Evolutionary conservation across 2,329 filamentous ascomycete species (phyloP), one percentile per base, ranked within the genome.

Genomic region (Bipolaris bicolor): DNA sequence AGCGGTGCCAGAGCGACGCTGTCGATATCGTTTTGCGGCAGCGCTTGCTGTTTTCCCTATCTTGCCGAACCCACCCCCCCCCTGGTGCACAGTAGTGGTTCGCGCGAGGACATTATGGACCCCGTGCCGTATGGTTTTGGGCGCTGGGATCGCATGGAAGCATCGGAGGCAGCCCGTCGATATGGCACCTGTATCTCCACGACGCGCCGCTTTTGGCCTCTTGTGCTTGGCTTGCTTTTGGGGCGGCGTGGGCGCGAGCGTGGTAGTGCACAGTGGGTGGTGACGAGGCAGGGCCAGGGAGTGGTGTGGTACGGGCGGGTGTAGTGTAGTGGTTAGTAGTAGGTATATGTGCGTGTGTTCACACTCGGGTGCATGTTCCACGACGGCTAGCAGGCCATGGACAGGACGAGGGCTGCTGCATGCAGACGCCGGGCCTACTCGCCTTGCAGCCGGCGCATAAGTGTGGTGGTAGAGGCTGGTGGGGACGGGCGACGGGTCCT

Each of bases 131-230:
- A 49, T 55, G 55, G 52, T 50, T 40, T 50, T 41, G 44, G 57
- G 46, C 58, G 64, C 60, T 61, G 52, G 62, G 64, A 64, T 59
- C 54, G 57, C 61, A 56, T 58, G 60, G 50, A 59, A 51, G 52
- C 49, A 55, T 52, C 51, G 49, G 46, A 63, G 57, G 44, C 43
- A 52, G 58, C 41, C 51, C 44, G 50, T 29, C 52, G 49, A 63
- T 57, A 51, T 46, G 39, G 56, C 53, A 44, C 44, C 39, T 49
- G 48, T 22, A 40, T 47, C 15, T 31, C 41, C 24, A 54, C 33
- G 43, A 50, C 47, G 24, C 59, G 61, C 62, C 64, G 64, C 62
- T 66, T 65, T 64, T 59, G 51, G 9, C 37, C 44, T 31, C 24
- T 11, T 9, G 20, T n/a, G 41, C 43, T 29, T 31, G 52, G 48